A percentile compares a stretch with the other conserved stretches of the same genome.
phyloP scores from a whole-genome alignment of 1,284 basidiomycete species.

The Inonotus hispidus region DNA sequence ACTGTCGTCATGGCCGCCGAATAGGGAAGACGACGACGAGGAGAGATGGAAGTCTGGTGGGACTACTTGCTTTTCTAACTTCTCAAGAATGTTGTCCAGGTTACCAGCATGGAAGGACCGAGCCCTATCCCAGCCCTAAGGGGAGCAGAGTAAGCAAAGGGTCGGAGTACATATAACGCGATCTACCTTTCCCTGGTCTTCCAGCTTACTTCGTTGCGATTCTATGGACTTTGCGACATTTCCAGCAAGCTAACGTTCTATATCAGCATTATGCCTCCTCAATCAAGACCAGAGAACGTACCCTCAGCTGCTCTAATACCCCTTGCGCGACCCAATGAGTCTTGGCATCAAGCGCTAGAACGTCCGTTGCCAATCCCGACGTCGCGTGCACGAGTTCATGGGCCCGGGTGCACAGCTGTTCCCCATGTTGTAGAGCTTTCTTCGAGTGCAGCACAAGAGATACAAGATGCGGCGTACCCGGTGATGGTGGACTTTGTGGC shows the following conservation, averaged over 20 bases:
- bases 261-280: not conserved
- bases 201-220: constrained; percentile 54
- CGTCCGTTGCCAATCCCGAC: constrained; percentile 56
- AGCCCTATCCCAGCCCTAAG: constrained; percentile 64
- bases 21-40: constrained; percentile 62
- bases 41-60: constrained; percentile 70
- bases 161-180: not conserved
- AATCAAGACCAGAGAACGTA: constrained; percentile 24
- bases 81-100: constrained; percentile 64
- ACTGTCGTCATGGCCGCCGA: constrained; percentile 61
- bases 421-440: constrained; percentile 70
- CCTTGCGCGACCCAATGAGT: constrained; percentile 69
- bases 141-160: not conserved
- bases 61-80: constrained; percentile 62
- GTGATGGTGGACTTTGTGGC: constrained; percentile 7
- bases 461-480: constrained; percentile 41
- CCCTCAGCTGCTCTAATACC: constrained; percentile 69
- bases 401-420: constrained; percentile 64
- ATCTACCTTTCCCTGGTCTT: constrained; percentile 55
- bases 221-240: constrained; percentile 68
- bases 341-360: constrained; percentile 71
- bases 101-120: constrained; percentile 52
- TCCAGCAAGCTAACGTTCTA: constrained; percentile 52
- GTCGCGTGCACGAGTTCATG: constrained; percentile 55
- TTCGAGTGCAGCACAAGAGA: constrained; percentile 74